These are phyloP conservation scores for Boletus sp. DNA, from an alignment of 768 basidiomycete species.

Conservation along the genomic window DNA sequence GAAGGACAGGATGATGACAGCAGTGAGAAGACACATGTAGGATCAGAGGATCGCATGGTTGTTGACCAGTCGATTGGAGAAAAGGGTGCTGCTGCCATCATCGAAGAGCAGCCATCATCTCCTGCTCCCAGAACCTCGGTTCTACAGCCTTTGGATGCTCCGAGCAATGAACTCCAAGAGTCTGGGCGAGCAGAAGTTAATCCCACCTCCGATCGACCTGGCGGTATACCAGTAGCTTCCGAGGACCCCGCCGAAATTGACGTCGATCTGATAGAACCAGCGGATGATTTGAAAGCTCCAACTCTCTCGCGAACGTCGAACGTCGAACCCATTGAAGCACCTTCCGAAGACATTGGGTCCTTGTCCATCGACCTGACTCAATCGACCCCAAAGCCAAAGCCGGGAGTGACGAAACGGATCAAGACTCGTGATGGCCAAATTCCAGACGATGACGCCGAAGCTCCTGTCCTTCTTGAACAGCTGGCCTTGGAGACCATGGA, in stretches of 20 bases:
- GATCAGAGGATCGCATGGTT: conserved; percentile 17
- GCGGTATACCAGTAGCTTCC: background rate
- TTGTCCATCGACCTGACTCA: conserved; percentile 3
- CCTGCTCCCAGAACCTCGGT: background rate
- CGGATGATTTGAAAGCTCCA: conserved; percentile 35
- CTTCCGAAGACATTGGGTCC: conserved; percentile 4
- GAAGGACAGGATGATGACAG: conserved; percentile 3
- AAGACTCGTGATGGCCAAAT: conserved; percentile 40
- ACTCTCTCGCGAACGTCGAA: conserved; percentile 6
- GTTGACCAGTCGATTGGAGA: conserved; percentile 7
- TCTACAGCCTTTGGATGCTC: background rate
- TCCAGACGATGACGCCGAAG: conserved; percentile 23
- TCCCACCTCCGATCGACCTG: background rate
- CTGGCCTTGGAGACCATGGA: conserved; percentile 16
- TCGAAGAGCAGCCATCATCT: background rate
- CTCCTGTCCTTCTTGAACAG: conserved; percentile 23
- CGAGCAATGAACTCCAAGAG: background rate
- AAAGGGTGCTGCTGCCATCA: background rate
- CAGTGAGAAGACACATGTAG: conserved; percentile 22
- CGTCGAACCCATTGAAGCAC: conserved; percentile 33
- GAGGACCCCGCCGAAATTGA: background rate
- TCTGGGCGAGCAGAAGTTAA: conserved; percentile 22
- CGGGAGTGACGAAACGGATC: conserved; percentile 41
- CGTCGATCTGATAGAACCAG: conserved; percentile 45
- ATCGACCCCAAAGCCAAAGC: conserved; percentile 30